phyloP scores from a whole-genome alignment of 306 rosid species.

The Castanopsis chinensis region DNA sequence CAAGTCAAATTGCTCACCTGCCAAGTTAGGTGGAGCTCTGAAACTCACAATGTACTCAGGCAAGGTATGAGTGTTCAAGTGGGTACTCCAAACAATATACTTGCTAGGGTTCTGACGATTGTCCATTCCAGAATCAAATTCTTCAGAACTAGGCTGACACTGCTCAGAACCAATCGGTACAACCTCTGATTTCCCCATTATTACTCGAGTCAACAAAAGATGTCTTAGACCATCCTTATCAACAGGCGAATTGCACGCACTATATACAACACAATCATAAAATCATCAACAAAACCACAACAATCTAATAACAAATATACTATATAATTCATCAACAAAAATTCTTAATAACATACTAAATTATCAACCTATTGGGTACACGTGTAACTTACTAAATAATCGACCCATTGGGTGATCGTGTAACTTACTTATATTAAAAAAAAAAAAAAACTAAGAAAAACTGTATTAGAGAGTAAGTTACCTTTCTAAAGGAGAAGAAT shows the following conservation, averaged over 20 bases:
- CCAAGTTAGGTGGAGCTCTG: conserved; percentile 42
- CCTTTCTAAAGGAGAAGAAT: conserved; percentile 59
- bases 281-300: background rate
- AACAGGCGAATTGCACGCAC: conserved; percentile 40
- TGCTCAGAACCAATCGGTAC: conserved; percentile 55
- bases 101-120: conserved; percentile 46
- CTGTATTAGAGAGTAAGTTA: conserved; percentile 8
- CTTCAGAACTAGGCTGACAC: conserved; percentile 53
- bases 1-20: conserved; percentile 31
- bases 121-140: conserved; percentile 77
- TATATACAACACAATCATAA: conserved; percentile 8
- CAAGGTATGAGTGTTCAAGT: conserved; percentile 74
- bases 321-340: background rate
- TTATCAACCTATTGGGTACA: too few species aligned
- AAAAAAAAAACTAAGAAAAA: background rate
- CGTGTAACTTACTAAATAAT: background rate
- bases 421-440: background rate
- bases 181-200: conserved; percentile 67
- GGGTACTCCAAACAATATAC: conserved; percentile 62
- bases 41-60: conserved; percentile 70
- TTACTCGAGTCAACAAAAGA: conserved; percentile 71
- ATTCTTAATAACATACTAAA: too few species aligned
- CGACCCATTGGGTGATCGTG: too few species aligned
- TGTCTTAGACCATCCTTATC: conserved; percentile 68
- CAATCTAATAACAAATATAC: background rate